These are phyloP conservation scores for Rhizoctonia solani DNA, from an alignment of 1,284 basidiomycete genomes.

Conservation along the genomic window DNA sequence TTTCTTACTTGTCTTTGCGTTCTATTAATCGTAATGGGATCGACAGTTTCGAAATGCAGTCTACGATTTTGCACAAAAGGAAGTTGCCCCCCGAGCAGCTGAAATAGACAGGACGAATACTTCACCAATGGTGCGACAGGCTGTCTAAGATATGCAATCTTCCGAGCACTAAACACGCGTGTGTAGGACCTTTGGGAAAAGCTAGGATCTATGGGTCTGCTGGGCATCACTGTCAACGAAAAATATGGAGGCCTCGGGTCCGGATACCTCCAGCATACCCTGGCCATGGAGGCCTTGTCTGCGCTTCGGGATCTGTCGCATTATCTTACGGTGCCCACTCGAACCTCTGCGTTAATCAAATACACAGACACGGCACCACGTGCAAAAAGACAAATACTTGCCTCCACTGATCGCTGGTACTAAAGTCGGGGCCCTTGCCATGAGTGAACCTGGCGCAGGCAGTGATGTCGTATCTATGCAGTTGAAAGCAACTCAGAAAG, in stretches of 20 bases:
- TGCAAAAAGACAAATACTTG: slow-evolving; percentile 87
- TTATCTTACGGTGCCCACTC: slow-evolving; percentile 95
- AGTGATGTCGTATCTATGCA: slow-evolving; percentile 94
- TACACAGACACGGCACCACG: slow-evolving; percentile 84
- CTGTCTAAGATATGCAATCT: neutral
- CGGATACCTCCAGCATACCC: slow-evolving; percentile 85
- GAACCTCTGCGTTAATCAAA: slow-evolving; percentile 86
- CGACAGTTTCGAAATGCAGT: slow-evolving; percentile 79
- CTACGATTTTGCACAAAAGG: slow-evolving; percentile 73
- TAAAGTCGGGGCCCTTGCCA: slow-evolving; percentile 89
- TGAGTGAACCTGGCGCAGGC: slow-evolving; percentile 90
- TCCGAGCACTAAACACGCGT: neutral
- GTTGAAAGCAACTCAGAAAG: slow-evolving; percentile 74
- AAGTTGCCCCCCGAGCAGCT: slow-evolving; percentile 79
- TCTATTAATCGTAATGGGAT: neutral
- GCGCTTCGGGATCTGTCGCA: slow-evolving; percentile 82
- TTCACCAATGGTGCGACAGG: slow-evolving; percentile 68
- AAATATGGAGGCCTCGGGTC: slow-evolving; percentile 78
- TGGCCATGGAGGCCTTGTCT: slow-evolving; percentile 79
- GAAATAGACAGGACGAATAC: slow-evolving; percentile 83
- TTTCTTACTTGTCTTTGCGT: neutral
- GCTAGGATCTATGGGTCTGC: slow-evolving; percentile 75
- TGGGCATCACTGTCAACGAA: slow-evolving; percentile 76
- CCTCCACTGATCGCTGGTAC: slow-evolving; percentile 77
- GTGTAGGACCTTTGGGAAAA: slow-evolving; percentile 84